Base-by-base conservation (phyloP, 2,329 filamentous ascomycete species). In the Nakataea oryzae region DNA sequence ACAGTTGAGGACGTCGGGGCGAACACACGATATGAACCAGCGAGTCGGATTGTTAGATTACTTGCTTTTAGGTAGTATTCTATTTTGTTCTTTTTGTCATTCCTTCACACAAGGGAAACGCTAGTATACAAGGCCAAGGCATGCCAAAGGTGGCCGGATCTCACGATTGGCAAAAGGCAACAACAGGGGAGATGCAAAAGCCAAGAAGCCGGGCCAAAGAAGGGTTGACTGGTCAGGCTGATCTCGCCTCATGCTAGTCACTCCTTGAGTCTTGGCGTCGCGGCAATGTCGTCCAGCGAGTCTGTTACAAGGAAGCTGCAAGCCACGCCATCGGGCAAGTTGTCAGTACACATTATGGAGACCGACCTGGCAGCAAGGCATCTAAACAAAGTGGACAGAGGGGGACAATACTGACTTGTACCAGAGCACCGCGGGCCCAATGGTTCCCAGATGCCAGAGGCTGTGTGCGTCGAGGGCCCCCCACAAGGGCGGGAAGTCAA, bases 401-500 rank as follows among this genome's bases (percentile, higher is more conserved):
- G n/a, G 54, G 59, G 12, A 14, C 24, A 41, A 21, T 54, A 86
- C 91, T 81, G 78, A 97, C 93, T 89, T 92, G 74, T 99, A 99
- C 90, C 90, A 97, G 79, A 96, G 83, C 59, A 95, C 79, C 0
- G 91, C 91, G 12, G 95, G 95, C 34, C 84, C 83, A 60, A 99
- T 93, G 0, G 95, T 99, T 62, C 93, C 91, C 65, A 96, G 73
- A 81, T 99, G 95, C 95, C 95, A 99, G 65, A 99, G 74, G 70
- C 90, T 93, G 76, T 99, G 95, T 4, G 95, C 95, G 79, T 99
- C 95, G 60, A 99, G 75, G 73, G 88, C 86, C 9, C 91, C 90
- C 73, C 84, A 81, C 76, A 90, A 82, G 2, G 95, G 95, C 61
- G 95, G 85, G 70, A 99, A 99, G 74, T 99, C 95, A 66, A 97